Percentiles rank a stretch among this genome's conserved stretches.
These are phyloP conservation scores for Rhizodiscina lignyota DNA, from an alignment of 495 filamentous ascomycete species.

Conservation along the genomic window DNA sequence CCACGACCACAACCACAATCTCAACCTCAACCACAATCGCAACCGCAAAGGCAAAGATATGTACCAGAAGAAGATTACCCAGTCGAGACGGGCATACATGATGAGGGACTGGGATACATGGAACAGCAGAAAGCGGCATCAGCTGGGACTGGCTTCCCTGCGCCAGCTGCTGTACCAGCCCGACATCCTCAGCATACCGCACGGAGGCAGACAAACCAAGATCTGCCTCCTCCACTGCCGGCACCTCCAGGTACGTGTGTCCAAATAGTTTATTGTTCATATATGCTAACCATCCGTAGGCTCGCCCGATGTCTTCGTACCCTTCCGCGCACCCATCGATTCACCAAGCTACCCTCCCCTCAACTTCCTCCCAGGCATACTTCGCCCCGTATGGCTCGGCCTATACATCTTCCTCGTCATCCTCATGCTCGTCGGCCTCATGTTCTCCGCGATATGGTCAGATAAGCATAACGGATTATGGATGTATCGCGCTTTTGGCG, in stretches of 20 bases:
- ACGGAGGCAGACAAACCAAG: too few relatives aligned
- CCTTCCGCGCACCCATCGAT: conserved; percentile 29
- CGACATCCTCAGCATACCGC: too few relatives aligned
- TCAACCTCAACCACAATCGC: too few relatives aligned
- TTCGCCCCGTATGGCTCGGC: conserved; percentile 45
- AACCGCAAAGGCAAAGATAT: too few relatives aligned
- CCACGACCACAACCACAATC: too few relatives aligned
- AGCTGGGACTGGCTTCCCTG: too few relatives aligned
- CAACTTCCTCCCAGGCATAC: conserved; percentile 45
- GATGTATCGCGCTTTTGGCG: conserved; percentile 46
- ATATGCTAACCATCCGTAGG: too few relatives aligned
- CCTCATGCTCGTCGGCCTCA: conserved; percentile 53
- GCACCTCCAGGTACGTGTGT: too few relatives aligned
- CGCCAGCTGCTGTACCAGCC: neutral
- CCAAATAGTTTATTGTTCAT: too few relatives aligned
- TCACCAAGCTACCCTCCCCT: conserved; percentile 36
- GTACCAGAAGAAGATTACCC: conserved; percentile 15
- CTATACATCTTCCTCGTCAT: conserved; percentile 38
- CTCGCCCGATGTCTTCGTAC: conserved; percentile 36
- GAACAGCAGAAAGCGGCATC: too few relatives aligned
- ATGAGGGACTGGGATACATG: conserved; percentile 13
- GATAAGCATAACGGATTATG: conserved; percentile 41
- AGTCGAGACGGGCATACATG: conserved; percentile 10
- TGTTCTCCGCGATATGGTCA: conserved; percentile 62
- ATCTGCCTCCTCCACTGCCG: too few relatives aligned